Evolutionary conservation across 148 eudicot genomes (phyloP).

Genomic region (Fagopyrum homotropicum): DNA sequence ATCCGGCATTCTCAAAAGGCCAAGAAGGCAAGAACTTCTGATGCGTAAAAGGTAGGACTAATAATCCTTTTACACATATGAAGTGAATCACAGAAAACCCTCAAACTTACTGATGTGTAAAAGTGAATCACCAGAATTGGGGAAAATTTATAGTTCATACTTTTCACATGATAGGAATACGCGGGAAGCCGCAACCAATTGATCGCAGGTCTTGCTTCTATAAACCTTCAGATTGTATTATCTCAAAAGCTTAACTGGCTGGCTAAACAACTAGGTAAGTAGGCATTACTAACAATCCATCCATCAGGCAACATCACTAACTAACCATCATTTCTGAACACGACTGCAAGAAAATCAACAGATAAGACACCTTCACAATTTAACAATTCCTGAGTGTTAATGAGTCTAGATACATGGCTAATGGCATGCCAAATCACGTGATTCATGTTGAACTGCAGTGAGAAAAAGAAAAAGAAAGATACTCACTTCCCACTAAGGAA

Average conservation of each 20-base stretch:
- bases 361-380: background rate
- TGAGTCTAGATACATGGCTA: background rate
- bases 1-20: background rate
- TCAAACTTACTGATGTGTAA: too few species aligned
- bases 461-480: background rate
- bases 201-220: background rate
- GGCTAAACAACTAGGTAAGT: background rate
- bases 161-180: too few species aligned
- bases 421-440: background rate
- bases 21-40: too few species aligned
- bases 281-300: background rate
- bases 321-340: background rate
- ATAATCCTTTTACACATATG: too few species aligned
- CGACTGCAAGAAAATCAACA: background rate
- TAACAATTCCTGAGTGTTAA: background rate
- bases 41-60: too few species aligned
- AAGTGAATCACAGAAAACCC: too few species aligned
- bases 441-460: background rate
- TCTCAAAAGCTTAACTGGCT: background rate
- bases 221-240: background rate
- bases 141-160: too few species aligned
- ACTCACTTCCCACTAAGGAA: slow-evolving; percentile 87
- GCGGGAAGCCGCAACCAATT: background rate
- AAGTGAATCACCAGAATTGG: too few species aligned
- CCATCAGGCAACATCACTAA: background rate